Conservation (phyloP, 371 early-diverging fungal genomes). For the Mucor racemosus region DNA sequence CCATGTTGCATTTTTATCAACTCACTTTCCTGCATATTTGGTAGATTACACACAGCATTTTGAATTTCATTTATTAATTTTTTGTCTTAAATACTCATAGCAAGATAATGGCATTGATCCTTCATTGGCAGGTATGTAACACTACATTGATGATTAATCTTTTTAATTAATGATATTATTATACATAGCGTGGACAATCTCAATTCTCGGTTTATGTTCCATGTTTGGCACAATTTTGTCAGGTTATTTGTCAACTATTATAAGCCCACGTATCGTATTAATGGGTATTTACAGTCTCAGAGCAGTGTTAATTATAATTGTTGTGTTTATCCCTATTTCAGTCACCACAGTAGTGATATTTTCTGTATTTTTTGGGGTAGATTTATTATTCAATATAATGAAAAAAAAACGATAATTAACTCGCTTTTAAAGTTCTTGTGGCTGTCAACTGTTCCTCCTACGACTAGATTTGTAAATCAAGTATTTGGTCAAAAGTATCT, state of each 20-base stretch:
- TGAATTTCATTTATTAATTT: too few species aligned
- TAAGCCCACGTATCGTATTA: constrained; percentile 32
- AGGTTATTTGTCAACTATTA: constrained; percentile 26
- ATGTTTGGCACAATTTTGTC: constrained; percentile 30
- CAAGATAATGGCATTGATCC: constrained; percentile 36
- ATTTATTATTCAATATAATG: constrained; percentile 4
- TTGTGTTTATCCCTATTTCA: constrained; percentile 33
- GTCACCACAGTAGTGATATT: constrained; percentile 39
- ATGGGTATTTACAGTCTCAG: constrained; percentile 29
- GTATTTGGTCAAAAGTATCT: constrained; percentile 47
- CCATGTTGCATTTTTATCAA: constrained; percentile 38
- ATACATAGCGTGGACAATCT: constrained; percentile 39
- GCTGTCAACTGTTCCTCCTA: constrained; percentile 53
- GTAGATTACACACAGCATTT: constrained; percentile 11
- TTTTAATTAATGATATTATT: too few species aligned
- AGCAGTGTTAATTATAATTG: constrained; percentile 27
- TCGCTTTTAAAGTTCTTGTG: constrained; percentile 30
- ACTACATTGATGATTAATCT: too few species aligned
- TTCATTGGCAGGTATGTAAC: constrained; percentile 29
- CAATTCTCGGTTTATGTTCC: constrained; percentile 41
- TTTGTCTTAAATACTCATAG: constrained; percentile 6
- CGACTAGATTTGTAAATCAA: constrained; percentile 40
- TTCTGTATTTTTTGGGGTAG: constrained; percentile 61
- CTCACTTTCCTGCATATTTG: constrained; percentile 44
- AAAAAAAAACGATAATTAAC: too few species aligned